Evolutionary conservation across 2,329 filamentous ascomycete species (phyloP).

Genomic region (Lachnellula suecica): DNA sequence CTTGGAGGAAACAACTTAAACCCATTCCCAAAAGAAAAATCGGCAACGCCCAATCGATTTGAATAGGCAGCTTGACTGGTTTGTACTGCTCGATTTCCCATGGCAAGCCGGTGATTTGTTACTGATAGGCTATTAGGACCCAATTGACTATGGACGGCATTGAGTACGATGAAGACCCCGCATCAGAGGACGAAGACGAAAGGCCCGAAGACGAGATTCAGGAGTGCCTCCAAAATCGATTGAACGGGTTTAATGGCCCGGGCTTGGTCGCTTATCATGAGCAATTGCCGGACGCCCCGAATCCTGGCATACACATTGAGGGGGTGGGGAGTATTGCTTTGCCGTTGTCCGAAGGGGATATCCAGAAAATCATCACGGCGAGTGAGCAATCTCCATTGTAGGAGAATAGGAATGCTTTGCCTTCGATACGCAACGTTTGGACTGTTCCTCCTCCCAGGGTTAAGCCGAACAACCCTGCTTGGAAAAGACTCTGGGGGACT

Average conservation of each 20-base stretch:
- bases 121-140: not conserved
- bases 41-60: no score
- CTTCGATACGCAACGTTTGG: not conserved
- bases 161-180: not conserved
- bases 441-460: not conserved
- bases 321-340: not conserved
- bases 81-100: no score
- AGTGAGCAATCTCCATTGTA: not conserved
- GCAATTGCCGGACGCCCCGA: not conserved
- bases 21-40: not conserved
- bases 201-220: not conserved
- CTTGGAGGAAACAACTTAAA: not conserved
- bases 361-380: not conserved
- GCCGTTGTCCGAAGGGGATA: not conserved
- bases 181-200: not conserved
- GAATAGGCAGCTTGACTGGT: no score
- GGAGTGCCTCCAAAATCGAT: not conserved
- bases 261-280: not conserved
- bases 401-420: not conserved
- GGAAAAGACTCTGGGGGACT: not conserved
- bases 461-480: not conserved
- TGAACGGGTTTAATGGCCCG: not conserved
- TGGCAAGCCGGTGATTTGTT: not conserved
- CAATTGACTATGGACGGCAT: no score
- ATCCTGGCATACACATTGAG: not conserved